Evolutionary conservation across 345 rosid genomes (phyloP), one percentile per base, ranked within the genome.

Genomic region (Camelina hispida): DNA sequence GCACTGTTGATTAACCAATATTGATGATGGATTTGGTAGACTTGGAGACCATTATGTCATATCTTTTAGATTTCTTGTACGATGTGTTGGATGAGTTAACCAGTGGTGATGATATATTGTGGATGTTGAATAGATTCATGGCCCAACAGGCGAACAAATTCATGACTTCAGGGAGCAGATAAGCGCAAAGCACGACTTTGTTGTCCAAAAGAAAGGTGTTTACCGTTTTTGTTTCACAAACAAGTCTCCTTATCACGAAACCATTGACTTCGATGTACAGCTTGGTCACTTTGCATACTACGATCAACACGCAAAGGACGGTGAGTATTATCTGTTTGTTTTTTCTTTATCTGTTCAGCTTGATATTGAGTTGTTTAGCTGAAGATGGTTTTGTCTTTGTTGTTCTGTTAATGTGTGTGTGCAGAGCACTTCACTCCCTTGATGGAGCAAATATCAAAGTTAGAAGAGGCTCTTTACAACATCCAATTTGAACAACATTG

Each of bases 401-500:
- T 38, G 12, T 38, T 38, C 13, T 38, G 42, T 9, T 38, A 10
- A 38, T 38, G 13, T 18, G 51, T 18, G 51, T 69, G 23, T 68
- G 66, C 84, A 89, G 92, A 89, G 86, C 94, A 89, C 72, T 78
- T 89, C 62, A 65, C 78, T 37, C 92, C 94, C 0, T 66, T 88
- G 85, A 56, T 84, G 75, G 87, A 86, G 58, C 87, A 87, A 72
- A 87, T 91, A 52, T 80, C 86, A 30, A 89, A 80, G 76, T 44
- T 87, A 46, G 89, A 86, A 79, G 92, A 88, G 40, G 91, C 91
- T 38, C 89, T 88, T 52, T 84, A 84, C 84, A 84, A 84, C 78
- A 86, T 91, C 72, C 94, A 87, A 30, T 91, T 91, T 51, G 88
- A 91, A 58, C 92, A 89, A 74, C 94, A 85, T 71, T 91, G 94